Percentiles rank a stretch among this genome's conserved stretches.
Conservation (phyloP, 495 filamentous ascomycete genomes). For the Penicillium egyptiacum region DNA sequence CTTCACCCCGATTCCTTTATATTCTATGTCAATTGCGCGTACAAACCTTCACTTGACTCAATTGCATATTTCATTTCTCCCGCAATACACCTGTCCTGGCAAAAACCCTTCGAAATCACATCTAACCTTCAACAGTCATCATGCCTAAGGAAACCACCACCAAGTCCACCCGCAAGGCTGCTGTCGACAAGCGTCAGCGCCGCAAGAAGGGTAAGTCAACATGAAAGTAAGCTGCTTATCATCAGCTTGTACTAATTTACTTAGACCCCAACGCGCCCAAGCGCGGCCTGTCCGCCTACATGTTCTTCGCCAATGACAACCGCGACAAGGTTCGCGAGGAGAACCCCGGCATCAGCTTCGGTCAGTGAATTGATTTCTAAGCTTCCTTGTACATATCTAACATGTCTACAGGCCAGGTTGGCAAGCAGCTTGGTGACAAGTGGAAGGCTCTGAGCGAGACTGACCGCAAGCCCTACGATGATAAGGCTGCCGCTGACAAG, state of each 20-base stretch:
- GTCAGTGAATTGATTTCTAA: conserved; percentile 48
- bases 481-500: conserved; percentile 94
- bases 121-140: conserved; percentile 33
- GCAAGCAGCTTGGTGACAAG: conserved; percentile 93
- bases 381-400: conserved; percentile 15
- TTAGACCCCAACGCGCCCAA: conserved; percentile 97
- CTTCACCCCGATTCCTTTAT: conserved; percentile 11
- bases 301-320: conserved; percentile 99
- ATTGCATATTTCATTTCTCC: background rate
- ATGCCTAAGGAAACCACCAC: conserved; percentile 77
- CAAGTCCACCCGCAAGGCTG: conserved; percentile 54
- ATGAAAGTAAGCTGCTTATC: background rate
- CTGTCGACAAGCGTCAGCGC: conserved; percentile 58
- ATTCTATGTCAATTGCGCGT: background rate
- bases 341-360: conserved; percentile 97
- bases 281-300: conserved; percentile 98
- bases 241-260: conserved; percentile 11
- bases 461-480: conserved; percentile 89
- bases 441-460: conserved; percentile 94
- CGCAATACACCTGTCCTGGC: background rate
- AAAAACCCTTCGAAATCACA: background rate
- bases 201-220: conserved; percentile 80
- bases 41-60: background rate
- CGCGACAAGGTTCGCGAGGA: conserved; percentile 97
- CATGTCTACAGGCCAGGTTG: conserved; percentile 73